Evolutionary conservation across 2,329 filamentous ascomycete genomes (phyloP), one percentile per base, ranked within the genome.

Genomic region (Fonsecaea pedrosoi): DNA sequence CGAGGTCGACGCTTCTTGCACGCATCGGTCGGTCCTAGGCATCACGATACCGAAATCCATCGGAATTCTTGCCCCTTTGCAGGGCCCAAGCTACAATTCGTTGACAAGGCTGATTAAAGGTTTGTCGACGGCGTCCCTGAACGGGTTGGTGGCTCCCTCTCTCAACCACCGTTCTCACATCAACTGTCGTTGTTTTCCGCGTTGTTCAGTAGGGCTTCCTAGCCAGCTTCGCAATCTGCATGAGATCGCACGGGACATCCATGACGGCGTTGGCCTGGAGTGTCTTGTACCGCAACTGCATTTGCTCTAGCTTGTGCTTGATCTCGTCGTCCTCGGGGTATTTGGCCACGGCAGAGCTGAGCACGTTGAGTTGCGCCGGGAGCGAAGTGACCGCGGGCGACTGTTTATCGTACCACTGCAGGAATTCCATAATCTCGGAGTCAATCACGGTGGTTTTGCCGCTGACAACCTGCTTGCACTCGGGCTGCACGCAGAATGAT

Each of bases 381-480:
- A 38, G 48, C 34, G 18, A 25, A 18, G 53, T 61, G 10, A 70
- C 5, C 2, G 12, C 50, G 7, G 68, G 42, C 5, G 63, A 18
- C 48, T 70, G 68, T n/a, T 58, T 53, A 21, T 70, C 66, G 45
- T 70, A 70, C 68, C 68, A 70, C 34, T 54, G 42, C 54, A 70
- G 54, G 53, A 70, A 66, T 6, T 68, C 66, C 34, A 70, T 65
- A 5, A 68, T 53, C 34, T 70, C 68, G 13, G 45, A 9, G 38
- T 68, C 65, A 34, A 70, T 59, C 10, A 70, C 68, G 3, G 66
- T 62, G 3, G 68, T 70, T 48, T 70, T 70, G 42, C 68, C 68
- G n/a, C 50, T 65, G 18, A 70, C 66, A 4, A 54, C 18, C 25
- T 59, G 66, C 25, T 55, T 59, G 60, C 68, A 70, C 57, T 45